Percentiles rank a stretch among this genome's conserved stretches.
phyloP scores from a whole-genome alignment of 345 rosid genomes.

The Psidium friedrichsthalianum region DNA sequence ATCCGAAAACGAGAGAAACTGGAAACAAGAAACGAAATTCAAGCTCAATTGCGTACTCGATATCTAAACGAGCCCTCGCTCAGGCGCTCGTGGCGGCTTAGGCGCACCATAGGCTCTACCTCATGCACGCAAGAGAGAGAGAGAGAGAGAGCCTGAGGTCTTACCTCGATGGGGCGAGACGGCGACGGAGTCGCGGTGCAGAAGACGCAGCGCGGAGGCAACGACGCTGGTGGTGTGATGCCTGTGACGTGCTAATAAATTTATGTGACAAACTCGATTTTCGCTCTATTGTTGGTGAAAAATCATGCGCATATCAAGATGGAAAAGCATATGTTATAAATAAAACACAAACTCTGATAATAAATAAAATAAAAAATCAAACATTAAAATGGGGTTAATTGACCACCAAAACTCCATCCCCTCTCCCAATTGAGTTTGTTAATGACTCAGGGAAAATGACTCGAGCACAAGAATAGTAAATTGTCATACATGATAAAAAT shows the following conservation, averaged over 20 bases:
- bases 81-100: neutral
- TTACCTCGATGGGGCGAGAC: neutral
- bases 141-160: neutral
- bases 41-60: neutral
- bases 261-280: neutral
- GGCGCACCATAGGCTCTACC: neutral
- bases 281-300: neutral
- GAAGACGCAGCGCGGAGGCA: neutral
- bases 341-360: neutral
- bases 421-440: no score
- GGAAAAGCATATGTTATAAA: neutral
- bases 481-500: no score
- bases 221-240: neutral
- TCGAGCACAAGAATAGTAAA: no score
- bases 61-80: neutral
- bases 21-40: neutral
- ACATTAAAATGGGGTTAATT: no score
- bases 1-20: neutral
- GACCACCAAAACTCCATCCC: no score
- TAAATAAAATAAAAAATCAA: no score
- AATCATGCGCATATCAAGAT: neutral
- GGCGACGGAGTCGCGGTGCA: neutral
- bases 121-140: neutral
- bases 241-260: rapidly evolving
- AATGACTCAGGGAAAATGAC: no score